A percentile compares a stretch with the other conserved stretches of the same genome.
Evolutionary conservation across 2,329 filamentous ascomycete species (phyloP).

Genomic region (Neopestalotiopsis clavispora): DNA sequence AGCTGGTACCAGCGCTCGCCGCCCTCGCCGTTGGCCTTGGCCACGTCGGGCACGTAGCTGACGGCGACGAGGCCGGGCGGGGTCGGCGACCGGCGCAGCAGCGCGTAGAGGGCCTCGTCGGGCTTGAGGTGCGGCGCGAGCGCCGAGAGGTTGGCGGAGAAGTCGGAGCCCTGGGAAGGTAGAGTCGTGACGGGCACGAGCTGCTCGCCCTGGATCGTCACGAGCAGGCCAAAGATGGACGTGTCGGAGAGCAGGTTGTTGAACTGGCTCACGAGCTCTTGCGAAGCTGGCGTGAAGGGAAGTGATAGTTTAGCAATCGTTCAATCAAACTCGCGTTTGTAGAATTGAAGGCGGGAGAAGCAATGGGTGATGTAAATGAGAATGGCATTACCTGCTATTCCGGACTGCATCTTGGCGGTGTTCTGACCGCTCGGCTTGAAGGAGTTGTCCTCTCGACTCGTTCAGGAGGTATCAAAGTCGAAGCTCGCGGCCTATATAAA

Average conservation of each 20-base stretch:
- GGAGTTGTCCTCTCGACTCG: background rate
- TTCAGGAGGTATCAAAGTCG: background rate
- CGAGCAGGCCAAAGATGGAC: slow-evolving; percentile 71
- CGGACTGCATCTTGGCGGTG: slow-evolving; percentile 70
- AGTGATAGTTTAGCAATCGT: background rate
- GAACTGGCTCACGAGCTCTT: slow-evolving; percentile 79
- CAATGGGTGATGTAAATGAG: background rate
- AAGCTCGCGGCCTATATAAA: too few relatives aligned
- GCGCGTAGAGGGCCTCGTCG: slow-evolving; percentile 73
- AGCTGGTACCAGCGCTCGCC: slow-evolving; percentile 32
- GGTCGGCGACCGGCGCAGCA: slow-evolving; percentile 70
- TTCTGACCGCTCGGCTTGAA: background rate
- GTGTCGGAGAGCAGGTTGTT: slow-evolving; percentile 67
- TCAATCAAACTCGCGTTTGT: background rate
- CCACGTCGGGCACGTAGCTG: slow-evolving; percentile 79
- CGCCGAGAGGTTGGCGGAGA: slow-evolving; percentile 66
- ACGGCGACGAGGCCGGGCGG: slow-evolving; percentile 68
- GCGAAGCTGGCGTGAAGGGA: slow-evolving; percentile 60
- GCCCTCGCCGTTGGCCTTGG: slow-evolving; percentile 53
- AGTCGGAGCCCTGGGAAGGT: slow-evolving; percentile 57
- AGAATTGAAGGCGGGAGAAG: background rate
- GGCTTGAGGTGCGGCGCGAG: slow-evolving; percentile 68
- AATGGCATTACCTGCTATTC: slow-evolving; percentile 67
- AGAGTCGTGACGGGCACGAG: slow-evolving; percentile 67
- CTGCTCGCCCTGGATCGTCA: slow-evolving; percentile 71